Evolutionary conservation across 2,329 filamentous ascomycete species (phyloP), one percentile per base, ranked within the genome.

Genomic region (Leptographium flavum): DNA sequence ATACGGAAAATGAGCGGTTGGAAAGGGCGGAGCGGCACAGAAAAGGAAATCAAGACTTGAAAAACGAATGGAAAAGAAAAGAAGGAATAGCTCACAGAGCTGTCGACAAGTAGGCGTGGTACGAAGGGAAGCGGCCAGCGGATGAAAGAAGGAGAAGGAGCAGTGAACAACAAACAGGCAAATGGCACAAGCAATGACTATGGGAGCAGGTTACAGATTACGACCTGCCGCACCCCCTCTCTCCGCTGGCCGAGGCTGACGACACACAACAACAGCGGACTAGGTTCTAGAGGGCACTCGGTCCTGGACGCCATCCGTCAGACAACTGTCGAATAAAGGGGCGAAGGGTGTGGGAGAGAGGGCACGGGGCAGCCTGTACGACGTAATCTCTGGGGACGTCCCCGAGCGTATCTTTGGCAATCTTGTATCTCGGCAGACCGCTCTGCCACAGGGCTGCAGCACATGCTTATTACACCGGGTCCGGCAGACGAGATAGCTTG

Each of bases 241-340:
- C 41, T 14, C n/a, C 5, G 9, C 36, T 30, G 40, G 43, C 27
- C 21, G 39, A 44, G 23, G 19, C 39, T 22, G 30, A 33, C 13
- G 39, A 42, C 31, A 33, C 35, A 39, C n/a, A 38, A 33, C 43
- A 33, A 15, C 15, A 17, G n/a, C n/a, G n/a, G n/a, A n/a, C n/a
- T n/a, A n/a, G n/a, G n/a, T n/a, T n/a, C n/a, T n/a, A n/a, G n/a
- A n/a, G n/a, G n/a, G n/a, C n/a, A n/a, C n/a, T n/a, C n/a, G n/a
- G n/a, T n/a, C 2, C 35, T 21, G 43, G 23, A 43, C 42, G 32
- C 11, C 36, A 39, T 45, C 27, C 38, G 43, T 45, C 37, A 22
- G 35, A 33, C 27, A 15, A 33, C 15, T 7, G 11, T 39, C 8
- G 14, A 33, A 25, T 32, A 21, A 21, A 15, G 39, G 39, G 17